phyloP scores from a whole-genome alignment of 192 early-diverging fungal genomes.

The Chytriomyces sp. region DNA sequence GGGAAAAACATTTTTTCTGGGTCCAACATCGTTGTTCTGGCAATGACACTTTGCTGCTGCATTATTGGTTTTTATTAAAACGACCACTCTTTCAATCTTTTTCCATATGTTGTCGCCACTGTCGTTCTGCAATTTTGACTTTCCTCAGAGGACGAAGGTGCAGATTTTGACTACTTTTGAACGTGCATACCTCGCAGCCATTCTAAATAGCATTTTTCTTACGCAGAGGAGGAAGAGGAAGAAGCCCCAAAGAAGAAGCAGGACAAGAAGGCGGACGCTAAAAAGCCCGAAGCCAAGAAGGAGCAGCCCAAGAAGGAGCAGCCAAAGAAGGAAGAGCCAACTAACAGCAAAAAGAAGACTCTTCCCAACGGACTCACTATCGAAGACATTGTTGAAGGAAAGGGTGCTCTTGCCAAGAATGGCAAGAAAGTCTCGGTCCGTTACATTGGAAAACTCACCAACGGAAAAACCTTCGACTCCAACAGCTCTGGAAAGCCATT shows the following conservation, averaged over 20 bases:
- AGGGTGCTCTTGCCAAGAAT: constrained; percentile 67
- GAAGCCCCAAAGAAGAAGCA: constrained; percentile 32
- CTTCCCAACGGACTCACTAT: constrained; percentile 70
- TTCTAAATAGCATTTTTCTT: not conserved
- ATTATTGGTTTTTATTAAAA: not conserved
- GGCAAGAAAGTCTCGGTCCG: constrained; percentile 75
- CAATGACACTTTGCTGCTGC: no score
- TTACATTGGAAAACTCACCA: constrained; percentile 92
- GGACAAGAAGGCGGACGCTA: not conserved
- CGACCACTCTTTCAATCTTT: not conserved
- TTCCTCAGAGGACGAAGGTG: not conserved
- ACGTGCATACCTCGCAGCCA: not conserved
- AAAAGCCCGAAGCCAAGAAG: constrained; percentile 13
- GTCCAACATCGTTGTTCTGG: not conserved
- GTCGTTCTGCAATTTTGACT: not conserved
- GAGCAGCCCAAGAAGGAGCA: constrained; percentile 24
- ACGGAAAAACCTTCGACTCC: constrained; percentile 96
- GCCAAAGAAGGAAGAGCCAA: constrained; percentile 40
- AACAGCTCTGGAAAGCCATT: constrained; percentile 86
- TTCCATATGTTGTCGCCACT: not conserved
- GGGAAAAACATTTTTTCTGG: not conserved
- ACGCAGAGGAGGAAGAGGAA: constrained; percentile 39
- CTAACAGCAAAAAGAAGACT: constrained; percentile 47
- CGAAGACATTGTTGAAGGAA: constrained; percentile 76
- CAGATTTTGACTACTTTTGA: constrained; percentile 5